phyloP scores from a whole-genome alignment of 176 grass and related monocot species.

The Luzula sylvatica region DNA sequence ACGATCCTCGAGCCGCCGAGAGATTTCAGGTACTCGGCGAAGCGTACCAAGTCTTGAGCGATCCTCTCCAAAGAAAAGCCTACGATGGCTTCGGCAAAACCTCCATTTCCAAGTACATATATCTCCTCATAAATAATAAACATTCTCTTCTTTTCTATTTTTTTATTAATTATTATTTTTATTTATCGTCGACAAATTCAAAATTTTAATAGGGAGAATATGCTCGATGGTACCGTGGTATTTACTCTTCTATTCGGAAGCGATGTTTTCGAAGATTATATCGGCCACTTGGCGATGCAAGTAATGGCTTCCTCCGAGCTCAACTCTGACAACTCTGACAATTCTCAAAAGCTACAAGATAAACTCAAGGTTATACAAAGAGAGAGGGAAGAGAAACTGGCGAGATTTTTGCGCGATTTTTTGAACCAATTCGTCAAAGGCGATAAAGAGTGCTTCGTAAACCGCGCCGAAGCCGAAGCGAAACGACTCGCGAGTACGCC shows the following conservation, averaged over 20 bases:
- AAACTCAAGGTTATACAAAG: conserved; percentile 90
- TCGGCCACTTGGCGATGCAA: conserved; percentile 85
- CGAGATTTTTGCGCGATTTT: conserved; percentile 71
- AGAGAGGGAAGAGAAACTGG: conserved; percentile 88
- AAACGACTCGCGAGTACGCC: conserved; percentile 73
- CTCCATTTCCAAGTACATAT: conserved; percentile 49
- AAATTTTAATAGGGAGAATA: conserved; percentile 57
- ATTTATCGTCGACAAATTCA: not conserved
- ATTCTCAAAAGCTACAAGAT: conserved; percentile 82
- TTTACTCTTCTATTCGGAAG: conserved; percentile 94
- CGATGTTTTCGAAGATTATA: conserved; percentile 89
- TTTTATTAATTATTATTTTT: not conserved
- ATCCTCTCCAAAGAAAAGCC: conserved; percentile 78
- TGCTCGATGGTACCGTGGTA: conserved; percentile 70
- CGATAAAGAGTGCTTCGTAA: conserved; percentile 59
- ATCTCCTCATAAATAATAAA: not conserved
- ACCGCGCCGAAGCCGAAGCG: conserved; percentile 58
- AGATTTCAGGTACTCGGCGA: conserved; percentile 94
- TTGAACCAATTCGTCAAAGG: conserved; percentile 67
- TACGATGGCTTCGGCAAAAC: conserved; percentile 89
- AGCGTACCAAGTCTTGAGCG: conserved; percentile 92
- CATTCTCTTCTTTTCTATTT: not conserved
- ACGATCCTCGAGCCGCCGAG: conserved; percentile 67
- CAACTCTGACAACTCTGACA: conserved; percentile 43
- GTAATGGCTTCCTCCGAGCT: conserved; percentile 83